These are phyloP conservation scores for Lactarius psammicola DNA, from an alignment of 768 basidiomycete species.

Conservation along the genomic window DNA sequence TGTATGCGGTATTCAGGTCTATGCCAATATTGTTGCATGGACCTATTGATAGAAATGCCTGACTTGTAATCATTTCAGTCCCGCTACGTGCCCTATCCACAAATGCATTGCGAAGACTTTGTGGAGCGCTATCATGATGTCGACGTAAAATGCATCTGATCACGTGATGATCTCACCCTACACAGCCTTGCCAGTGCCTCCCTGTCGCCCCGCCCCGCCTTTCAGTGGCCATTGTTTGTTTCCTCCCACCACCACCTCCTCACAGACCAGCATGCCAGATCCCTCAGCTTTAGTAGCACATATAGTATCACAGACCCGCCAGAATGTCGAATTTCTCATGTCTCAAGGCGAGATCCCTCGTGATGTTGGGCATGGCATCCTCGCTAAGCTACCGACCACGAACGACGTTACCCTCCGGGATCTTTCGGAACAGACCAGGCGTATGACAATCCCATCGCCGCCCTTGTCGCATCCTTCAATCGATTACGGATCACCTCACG, in stretches of 20 bases:
- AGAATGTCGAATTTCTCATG: conserved; percentile 48
- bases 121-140: too few species aligned
- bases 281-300: conserved; percentile 54
- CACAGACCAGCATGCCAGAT: conserved; percentile 20
- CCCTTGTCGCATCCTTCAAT: conserved; percentile 4
- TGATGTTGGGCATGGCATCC: conserved; percentile 42
- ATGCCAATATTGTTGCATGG: conserved; percentile 82
- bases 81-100: not conserved
- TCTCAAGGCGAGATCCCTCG: conserved; percentile 43
- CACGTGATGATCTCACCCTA: too few species aligned
- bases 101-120: not conserved
- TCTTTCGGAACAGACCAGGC: conserved; percentile 28
- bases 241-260: not conserved
- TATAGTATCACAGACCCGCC: conserved; percentile 46
- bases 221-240: not conserved
- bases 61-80: conserved; percentile 39
- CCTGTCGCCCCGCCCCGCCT: not conserved
- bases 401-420: conserved; percentile 28
- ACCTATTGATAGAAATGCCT: conserved; percentile 76
- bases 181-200: not conserved
- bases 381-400: conserved; percentile 39
- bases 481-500: conserved; percentile 6
- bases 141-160: not conserved
- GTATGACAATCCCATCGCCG: conserved; percentile 24
- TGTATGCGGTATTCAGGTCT: conserved; percentile 54